Conservation (phyloP, 371 early-diverging fungal genomes). For the Paraphysoderma sedebokerense region DNA sequence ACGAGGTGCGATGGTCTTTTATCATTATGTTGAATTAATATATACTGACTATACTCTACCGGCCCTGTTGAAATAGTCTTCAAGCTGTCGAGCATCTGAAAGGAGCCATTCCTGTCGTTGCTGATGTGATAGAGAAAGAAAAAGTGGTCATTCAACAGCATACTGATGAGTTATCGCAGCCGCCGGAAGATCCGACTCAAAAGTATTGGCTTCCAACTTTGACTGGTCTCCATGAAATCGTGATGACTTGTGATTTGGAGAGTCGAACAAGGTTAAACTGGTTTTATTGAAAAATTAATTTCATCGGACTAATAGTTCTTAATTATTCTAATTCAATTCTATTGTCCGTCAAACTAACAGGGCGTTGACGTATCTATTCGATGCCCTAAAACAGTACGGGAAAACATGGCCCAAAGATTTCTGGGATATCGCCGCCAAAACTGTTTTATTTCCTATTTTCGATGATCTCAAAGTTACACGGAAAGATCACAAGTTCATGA, state of each 20-base stretch:
- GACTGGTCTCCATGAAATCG: slow-evolving; percentile 64
- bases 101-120: slow-evolving; percentile 2
- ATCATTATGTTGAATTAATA: too few species aligned
- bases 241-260: slow-evolving; percentile 78
- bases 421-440: slow-evolving; percentile 63
- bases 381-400: slow-evolving; percentile 54
- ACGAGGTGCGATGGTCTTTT: too few species aligned
- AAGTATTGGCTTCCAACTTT: slow-evolving; percentile 72
- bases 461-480: slow-evolving; percentile 43
- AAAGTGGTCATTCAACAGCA: slow-evolving; percentile 20
- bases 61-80: slow-evolving; percentile 17
- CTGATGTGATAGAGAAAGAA: slow-evolving; percentile 16
- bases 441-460: slow-evolving; percentile 78
- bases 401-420: slow-evolving; percentile 45
- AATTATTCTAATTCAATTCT: not conserved
- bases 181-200: slow-evolving; percentile 41
- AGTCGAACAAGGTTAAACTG: too few species aligned
- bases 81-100: slow-evolving; percentile 11
- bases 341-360: too few species aligned
- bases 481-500: slow-evolving; percentile 24
- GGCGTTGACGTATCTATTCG: slow-evolving; percentile 66
- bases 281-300: too few species aligned
- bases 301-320: not conserved
- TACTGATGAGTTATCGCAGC: too few species aligned
- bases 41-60: too few species aligned